Evolutionary conservation across 768 basidiomycete species (phyloP), one percentile per base, ranked within the genome.

Genomic region (Tubosaeta sp.): DNA sequence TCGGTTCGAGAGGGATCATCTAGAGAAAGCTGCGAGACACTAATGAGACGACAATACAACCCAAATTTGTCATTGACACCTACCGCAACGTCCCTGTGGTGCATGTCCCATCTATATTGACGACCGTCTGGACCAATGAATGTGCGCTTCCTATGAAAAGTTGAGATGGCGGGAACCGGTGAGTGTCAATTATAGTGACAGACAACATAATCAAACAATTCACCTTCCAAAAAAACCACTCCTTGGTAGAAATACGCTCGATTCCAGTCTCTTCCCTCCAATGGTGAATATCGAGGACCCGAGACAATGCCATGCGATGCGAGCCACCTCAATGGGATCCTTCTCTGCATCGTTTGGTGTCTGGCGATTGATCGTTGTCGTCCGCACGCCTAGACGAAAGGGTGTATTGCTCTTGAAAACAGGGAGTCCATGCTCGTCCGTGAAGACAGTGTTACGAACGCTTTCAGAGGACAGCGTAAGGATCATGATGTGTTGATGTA

Each of bases 61-160:
- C 11, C 8, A 19, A 38, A 31, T 1, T 9, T n/a, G 36, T 45
- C 53, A 25, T 31, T 0, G 11, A 21, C 13, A 34, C 61, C 18
- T 4, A 66, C 55, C 51, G 29, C 47, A 9, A 62, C 61, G 14
- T 49, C 40, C 12, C 44, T 21, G 2, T 1, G 1, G 18, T 52
- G 1, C 45, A 70, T 52, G 10, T 58, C 55, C 72, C 72, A 73
- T 41, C 61, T 58, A 35, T 71, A 72, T 39, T 51, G 56, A 22
- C 51, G 63, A 6, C 65, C 69, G 36, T 72, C 71, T 1, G 55
- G 64, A 0, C 65, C 72, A 4, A 45, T 62, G 49, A 73, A 73
- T 1, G 64, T 59, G 24, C 61, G 57, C 21, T 57, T 63, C 30
- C 61, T 65, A 30, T n/a, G 31, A 36, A 14, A 16, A 12, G 13